Conservation (phyloP, 768 basidiomycete species). For the Pleurotus tuoliensis region DNA sequence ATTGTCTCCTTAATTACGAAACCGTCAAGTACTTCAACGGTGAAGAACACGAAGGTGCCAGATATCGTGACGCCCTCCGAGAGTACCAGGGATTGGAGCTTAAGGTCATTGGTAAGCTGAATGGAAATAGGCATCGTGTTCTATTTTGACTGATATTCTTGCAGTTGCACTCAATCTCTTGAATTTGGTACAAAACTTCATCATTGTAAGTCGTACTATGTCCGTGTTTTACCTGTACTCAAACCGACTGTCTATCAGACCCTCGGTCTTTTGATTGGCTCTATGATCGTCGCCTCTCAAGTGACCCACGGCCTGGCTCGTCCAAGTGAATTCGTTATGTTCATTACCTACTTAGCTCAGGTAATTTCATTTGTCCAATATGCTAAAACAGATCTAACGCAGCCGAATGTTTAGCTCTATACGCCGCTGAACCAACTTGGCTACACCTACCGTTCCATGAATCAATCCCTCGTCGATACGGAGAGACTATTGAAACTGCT, state of each 20-base stretch:
- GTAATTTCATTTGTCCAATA: slow-evolving; percentile 25
- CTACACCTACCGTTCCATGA: slow-evolving; percentile 72
- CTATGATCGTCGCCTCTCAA: slow-evolving; percentile 70
- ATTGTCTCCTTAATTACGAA: slow-evolving; percentile 77
- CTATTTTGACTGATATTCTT: neutral
- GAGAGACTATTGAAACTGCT: slow-evolving; percentile 82
- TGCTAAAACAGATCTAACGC: neutral
- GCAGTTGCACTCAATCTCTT: slow-evolving; percentile 68
- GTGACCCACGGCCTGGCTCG: slow-evolving; percentile 51
- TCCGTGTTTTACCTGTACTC: neutral
- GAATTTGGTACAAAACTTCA: slow-evolving; percentile 76
- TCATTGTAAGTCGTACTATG: slow-evolving; percentile 50
- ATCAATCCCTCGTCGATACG: slow-evolving; percentile 75
- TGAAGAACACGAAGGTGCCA: slow-evolving; percentile 70
- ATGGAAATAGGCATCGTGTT: too few relatives aligned
- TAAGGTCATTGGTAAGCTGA: slow-evolving; percentile 60
- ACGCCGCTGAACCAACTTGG: slow-evolving; percentile 75
- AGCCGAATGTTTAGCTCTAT: slow-evolving; percentile 45
- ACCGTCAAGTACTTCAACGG: slow-evolving; percentile 91
- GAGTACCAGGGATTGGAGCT: slow-evolving; percentile 75
- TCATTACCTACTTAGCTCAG: slow-evolving; percentile 80
- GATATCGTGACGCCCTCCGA: slow-evolving; percentile 67
- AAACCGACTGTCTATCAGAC: slow-evolving; percentile 38
- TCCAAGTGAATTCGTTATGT: slow-evolving; percentile 68
- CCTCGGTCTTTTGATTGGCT: slow-evolving; percentile 76